Evolutionary conservation across 306 rosid genomes (phyloP).

Genomic region (Inga leiocalycina): DNA sequence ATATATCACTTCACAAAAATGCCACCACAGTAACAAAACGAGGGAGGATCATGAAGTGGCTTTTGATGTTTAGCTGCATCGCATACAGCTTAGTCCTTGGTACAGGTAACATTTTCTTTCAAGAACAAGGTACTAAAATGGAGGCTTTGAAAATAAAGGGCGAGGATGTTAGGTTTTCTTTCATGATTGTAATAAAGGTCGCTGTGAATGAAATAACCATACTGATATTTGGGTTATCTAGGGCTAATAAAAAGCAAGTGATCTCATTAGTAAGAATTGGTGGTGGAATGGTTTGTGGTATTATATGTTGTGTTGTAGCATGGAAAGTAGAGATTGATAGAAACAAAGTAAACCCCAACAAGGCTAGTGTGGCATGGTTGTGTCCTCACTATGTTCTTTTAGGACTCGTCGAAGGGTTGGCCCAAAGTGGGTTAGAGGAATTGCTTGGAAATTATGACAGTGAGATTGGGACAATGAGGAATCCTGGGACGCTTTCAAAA

Average conservation of each 20-base stretch:
- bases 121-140: constrained; percentile 8
- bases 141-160: background rate
- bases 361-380: background rate
- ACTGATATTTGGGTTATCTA: background rate
- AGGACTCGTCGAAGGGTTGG: constrained; percentile 8
- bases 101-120: background rate
- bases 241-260: background rate
- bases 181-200: background rate
- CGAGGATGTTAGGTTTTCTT: background rate
- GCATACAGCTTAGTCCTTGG: background rate
- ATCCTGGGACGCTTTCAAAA: background rate
- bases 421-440: background rate
- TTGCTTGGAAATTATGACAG: background rate
- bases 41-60: background rate
- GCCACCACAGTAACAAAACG: background rate
- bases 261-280: background rate
- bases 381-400: constrained; percentile 5
- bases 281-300: background rate
- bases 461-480: background rate
- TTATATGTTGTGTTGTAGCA: background rate
- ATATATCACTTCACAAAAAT: too few relatives aligned
- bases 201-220: background rate
- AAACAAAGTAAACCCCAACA: background rate
- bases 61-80: background rate
- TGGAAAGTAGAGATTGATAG: constrained; percentile 6